Percentiles rank a stretch among this genome's conserved stretches.
phyloP scores from a whole-genome alignment of 169 alveolate genomes.

The Plasmodium adleri region DNA sequence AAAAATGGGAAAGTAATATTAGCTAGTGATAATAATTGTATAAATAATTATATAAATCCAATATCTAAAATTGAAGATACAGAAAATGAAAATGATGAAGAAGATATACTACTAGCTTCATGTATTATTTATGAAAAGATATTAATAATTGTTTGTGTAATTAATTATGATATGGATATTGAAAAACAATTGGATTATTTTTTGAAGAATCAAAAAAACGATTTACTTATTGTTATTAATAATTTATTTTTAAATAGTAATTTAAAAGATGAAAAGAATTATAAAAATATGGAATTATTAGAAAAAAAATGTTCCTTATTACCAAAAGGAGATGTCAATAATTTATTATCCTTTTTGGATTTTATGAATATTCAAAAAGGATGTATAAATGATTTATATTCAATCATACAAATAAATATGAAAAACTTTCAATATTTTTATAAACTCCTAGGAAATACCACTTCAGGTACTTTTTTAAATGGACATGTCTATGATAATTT shows the following conservation, averaged over 20 bases:
- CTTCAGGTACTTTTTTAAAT: conserved; percentile 54
- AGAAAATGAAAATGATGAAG: conserved; percentile 15
- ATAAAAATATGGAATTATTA: conserved; percentile 39
- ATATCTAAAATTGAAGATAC: neutral
- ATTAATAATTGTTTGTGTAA: conserved; percentile 57
- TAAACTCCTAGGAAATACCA: conserved; percentile 52
- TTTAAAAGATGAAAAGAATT: conserved; percentile 23
- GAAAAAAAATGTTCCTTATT: conserved; percentile 26
- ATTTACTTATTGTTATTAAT: conserved; percentile 37
- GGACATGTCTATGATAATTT: conserved; percentile 49
- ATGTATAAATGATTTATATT: conserved; percentile 49
- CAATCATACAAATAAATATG: conserved; percentile 66
- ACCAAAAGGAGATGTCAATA: conserved; percentile 19
- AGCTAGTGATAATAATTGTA: conserved; percentile 68
- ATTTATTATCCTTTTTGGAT: conserved; percentile 31
- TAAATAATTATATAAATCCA: conserved; percentile 15
- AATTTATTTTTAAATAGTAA: conserved; percentile 52
- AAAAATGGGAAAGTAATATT: conserved; percentile 73
- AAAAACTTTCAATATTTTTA: conserved; percentile 63
- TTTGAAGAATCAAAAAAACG: conserved; percentile 54
- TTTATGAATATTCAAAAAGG: conserved; percentile 57
- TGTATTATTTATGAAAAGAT: conserved; percentile 66
- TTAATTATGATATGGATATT: conserved; percentile 58
- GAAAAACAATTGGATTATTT: conserved; percentile 63
- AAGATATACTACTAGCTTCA: conserved; percentile 46